Conservation (phyloP, 1,284 basidiomycete species). For the Xerocomus amazonicus region DNA sequence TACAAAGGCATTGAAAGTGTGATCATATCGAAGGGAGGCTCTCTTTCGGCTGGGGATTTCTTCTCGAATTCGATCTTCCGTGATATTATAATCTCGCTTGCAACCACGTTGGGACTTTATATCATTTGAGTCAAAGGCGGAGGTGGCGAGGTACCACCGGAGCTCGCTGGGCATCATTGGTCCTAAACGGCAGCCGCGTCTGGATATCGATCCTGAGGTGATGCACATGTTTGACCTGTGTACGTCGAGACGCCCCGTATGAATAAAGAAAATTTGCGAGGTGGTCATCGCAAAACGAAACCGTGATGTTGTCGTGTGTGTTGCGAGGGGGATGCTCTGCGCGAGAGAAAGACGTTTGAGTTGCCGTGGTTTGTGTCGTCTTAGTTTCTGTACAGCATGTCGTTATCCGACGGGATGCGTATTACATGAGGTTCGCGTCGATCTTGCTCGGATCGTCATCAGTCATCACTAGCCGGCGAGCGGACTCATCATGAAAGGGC, state of each 20-base stretch:
- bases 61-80: slow-evolving; percentile 79
- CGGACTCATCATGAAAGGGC: too few relatives aligned
- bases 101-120: slow-evolving; percentile 87
- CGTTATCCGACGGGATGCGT: too few relatives aligned
- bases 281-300: neutral
- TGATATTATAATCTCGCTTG: slow-evolving; percentile 80
- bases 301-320: too few relatives aligned
- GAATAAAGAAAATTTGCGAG: slow-evolving; percentile 15
- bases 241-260: slow-evolving; percentile 36
- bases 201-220: slow-evolving; percentile 33
- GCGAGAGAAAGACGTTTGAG: too few relatives aligned
- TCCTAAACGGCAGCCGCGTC: slow-evolving; percentile 19
- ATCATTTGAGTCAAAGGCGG: slow-evolving; percentile 40
- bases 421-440: too few relatives aligned
- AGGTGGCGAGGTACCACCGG: slow-evolving; percentile 26
- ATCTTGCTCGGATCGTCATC: too few relatives aligned
- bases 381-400: too few relatives aligned
- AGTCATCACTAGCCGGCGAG: too few relatives aligned
- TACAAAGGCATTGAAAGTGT: slow-evolving; percentile 73
- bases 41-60: slow-evolving; percentile 51
- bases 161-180: slow-evolving; percentile 13
- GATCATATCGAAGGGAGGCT: slow-evolving; percentile 40
- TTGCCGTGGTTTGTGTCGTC: too few relatives aligned
- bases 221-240: slow-evolving; percentile 35
- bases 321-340: too few relatives aligned